A percentile compares a stretch with the other conserved stretches of the same genome.
Evolutionary conservation across 306 rosid species (phyloP).

Genomic region (Vigna unguiculata): DNA sequence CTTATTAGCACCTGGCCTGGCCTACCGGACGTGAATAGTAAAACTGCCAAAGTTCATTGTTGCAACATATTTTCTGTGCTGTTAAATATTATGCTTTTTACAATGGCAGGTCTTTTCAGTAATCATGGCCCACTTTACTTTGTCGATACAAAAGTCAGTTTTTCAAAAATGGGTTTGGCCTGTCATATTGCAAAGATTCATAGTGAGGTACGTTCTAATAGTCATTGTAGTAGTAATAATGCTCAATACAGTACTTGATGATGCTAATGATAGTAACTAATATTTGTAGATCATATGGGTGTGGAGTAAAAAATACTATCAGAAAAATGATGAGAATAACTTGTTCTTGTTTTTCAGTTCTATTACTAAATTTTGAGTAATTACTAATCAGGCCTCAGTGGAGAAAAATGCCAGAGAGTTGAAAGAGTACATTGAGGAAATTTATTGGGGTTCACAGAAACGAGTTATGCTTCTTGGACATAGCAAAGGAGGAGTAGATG

Average conservation of each 20-base stretch:
- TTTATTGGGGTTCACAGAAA: conserved; percentile 92
- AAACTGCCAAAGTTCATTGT: conserved; percentile 10
- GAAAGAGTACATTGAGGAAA: conserved; percentile 92
- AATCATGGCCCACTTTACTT: conserved; percentile 98
- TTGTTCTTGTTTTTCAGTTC: conserved; percentile 11
- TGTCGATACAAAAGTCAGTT: conserved; percentile 73
- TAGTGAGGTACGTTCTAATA: conserved; percentile 73
- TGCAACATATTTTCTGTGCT: conserved; percentile 34
- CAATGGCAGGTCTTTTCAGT: conserved; percentile 89
- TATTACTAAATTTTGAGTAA: conserved; percentile 45
- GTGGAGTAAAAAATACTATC: no score
- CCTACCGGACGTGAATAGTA: conserved; percentile 13
- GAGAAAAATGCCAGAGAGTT: conserved; percentile 96
- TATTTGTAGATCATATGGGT: background rate
- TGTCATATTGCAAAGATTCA: conserved; percentile 99
- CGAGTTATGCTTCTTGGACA: conserved; percentile 97
- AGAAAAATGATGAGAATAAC: no score
- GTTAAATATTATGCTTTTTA: conserved; percentile 29
- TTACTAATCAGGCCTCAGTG: conserved; percentile 76
- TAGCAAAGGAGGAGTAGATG: conserved; percentile 99
- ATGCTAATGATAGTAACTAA: conserved; percentile 20
- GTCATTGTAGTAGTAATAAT: background rate
- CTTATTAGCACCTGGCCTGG: conserved; percentile 31
- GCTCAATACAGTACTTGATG: conserved; percentile 1
- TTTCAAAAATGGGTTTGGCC: conserved; percentile 92